Conservation (phyloP, 495 filamentous ascomycete species). For the Penicillium egyptiacum region DNA sequence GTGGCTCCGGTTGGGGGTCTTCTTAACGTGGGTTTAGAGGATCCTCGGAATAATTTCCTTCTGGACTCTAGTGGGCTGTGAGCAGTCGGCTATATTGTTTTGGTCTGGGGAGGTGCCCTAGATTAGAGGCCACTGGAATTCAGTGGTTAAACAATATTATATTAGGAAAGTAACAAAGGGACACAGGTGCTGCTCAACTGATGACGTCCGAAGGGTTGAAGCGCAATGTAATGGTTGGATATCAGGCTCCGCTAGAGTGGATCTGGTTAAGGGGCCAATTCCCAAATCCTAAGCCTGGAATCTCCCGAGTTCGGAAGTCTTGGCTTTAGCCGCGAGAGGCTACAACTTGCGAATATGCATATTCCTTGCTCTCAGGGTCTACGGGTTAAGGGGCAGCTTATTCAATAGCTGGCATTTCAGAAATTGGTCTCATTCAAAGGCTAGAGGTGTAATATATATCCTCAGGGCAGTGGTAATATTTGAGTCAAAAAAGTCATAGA, state of each 20-base stretch:
- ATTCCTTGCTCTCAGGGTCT: not conserved
- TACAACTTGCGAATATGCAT: not conserved
- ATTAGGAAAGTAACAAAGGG: not conserved
- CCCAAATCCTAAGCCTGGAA: not conserved
- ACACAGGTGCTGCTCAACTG: not conserved
- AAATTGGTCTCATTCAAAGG: not conserved
- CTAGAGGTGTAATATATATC: not conserved
- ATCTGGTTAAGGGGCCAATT: constrained; percentile 8
- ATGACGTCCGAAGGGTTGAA: constrained; percentile 1
- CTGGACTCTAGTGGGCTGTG: constrained; percentile 1
- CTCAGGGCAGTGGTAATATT: not conserved
- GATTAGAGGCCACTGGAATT: not conserved
- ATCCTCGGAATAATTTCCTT: not conserved
- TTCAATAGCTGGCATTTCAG: not conserved
- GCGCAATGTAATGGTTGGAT: constrained; percentile 1
- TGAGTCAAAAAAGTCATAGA: not conserved
- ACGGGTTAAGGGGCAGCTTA: not conserved
- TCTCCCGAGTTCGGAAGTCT: not conserved
- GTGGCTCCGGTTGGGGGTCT: constrained; percentile 4
- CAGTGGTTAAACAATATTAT: not conserved
- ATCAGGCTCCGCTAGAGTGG: constrained; percentile 2
- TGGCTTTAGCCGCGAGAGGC: constrained; percentile 3
- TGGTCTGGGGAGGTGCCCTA: not conserved
- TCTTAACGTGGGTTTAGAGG: not conserved
- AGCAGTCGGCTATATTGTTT: not conserved